Evolutionary conservation across 352 stramenopile genomes (phyloP).

Genomic region (Phytophthora pistaciae): DNA sequence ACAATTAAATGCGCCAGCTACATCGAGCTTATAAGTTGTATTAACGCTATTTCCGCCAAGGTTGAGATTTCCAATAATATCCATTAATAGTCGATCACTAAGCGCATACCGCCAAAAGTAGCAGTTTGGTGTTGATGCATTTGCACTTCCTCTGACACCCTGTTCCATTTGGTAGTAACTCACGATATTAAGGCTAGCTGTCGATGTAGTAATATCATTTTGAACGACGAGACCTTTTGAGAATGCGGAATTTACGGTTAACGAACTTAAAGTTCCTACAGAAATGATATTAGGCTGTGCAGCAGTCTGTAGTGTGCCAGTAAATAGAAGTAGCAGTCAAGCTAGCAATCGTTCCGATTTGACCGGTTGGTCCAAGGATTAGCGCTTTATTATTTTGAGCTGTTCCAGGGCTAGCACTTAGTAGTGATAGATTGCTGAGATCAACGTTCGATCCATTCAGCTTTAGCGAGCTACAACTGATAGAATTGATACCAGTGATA

Average conservation of each 20-base stretch:
- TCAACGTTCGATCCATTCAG: neutral
- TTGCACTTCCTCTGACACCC: neutral
- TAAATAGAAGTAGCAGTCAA: too few relatives aligned
- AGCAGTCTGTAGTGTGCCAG: too few relatives aligned
- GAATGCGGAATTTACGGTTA: neutral
- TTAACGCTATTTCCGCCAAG: too few relatives aligned
- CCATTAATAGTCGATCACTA: too few relatives aligned
- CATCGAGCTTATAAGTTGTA: too few relatives aligned
- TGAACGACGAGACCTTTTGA: neutral
- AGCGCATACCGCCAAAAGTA: too few relatives aligned
- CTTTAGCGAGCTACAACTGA: neutral
- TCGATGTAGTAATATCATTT: neutral
- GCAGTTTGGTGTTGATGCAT: too few relatives aligned
- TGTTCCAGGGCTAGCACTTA: neutral
- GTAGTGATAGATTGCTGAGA: neutral
- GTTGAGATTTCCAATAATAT: too few relatives aligned
- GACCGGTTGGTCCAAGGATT: neutral
- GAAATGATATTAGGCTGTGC: too few relatives aligned
- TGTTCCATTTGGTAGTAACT: constrained; percentile 3
- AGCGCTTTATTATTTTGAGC: neutral
- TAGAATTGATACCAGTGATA: neutral
- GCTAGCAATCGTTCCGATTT: too few relatives aligned
- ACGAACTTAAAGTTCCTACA: too few relatives aligned
- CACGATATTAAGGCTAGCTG: constrained; percentile 1
- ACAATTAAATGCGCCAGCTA: too few relatives aligned